phyloP scores from a whole-genome alignment of 805 yeast species.

The Lachancea waltii region DNA sequence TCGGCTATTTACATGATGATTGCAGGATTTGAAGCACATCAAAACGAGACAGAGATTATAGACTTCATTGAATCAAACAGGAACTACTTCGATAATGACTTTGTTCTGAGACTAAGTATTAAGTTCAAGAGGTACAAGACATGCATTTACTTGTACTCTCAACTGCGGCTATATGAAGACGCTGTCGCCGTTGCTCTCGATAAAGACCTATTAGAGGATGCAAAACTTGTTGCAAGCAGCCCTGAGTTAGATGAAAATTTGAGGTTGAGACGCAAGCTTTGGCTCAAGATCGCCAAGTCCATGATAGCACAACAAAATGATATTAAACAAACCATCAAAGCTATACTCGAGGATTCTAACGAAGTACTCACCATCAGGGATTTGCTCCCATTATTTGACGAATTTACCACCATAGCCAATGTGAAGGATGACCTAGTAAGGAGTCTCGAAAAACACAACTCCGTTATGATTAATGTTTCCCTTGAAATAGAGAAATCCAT shows the following conservation, averaged over 20 bases:
- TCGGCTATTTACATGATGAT: slow-evolving; percentile 64
- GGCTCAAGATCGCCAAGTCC: slow-evolving; percentile 53
- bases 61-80: slow-evolving; percentile 42
- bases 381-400: slow-evolving; percentile 77
- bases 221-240: slow-evolving; percentile 20
- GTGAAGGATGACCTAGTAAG: slow-evolving; percentile 77
- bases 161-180: slow-evolving; percentile 64
- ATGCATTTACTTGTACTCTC: slow-evolving; percentile 67
- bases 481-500: slow-evolving; percentile 73
- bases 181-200: slow-evolving; percentile 73
- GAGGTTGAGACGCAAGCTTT: slow-evolving; percentile 56
- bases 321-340: slow-evolving; percentile 30
- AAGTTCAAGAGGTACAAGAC: slow-evolving; percentile 51
- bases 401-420: slow-evolving; percentile 71
- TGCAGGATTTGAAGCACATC: slow-evolving; percentile 30
- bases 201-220: slow-evolving; percentile 36
- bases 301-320: slow-evolving; percentile 28
- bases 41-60: slow-evolving; percentile 43
- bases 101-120: slow-evolving; percentile 67
- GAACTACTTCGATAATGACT: slow-evolving; percentile 58
- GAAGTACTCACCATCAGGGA: slow-evolving; percentile 66
- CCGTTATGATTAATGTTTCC: slow-evolving; percentile 56
- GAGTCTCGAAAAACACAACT: slow-evolving; percentile 69
- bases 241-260: slow-evolving; percentile 41
- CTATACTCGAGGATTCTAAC: slow-evolving; percentile 39